Evolutionary conservation across 148 eudicot species (phyloP).

Genomic region (Diospyros lotus): DNA sequence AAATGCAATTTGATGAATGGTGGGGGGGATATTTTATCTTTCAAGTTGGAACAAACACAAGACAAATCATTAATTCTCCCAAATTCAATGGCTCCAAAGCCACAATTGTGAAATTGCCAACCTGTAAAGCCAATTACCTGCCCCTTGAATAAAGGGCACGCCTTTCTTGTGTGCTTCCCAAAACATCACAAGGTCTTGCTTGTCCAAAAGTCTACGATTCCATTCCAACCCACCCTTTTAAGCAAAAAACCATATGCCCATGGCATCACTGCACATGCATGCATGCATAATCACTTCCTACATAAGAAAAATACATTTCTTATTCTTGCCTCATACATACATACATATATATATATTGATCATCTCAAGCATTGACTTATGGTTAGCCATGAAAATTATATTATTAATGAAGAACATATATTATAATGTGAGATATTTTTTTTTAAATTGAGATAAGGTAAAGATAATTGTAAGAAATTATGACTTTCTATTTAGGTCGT

Average conservation of each 20-base stretch:
- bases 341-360: neutral
- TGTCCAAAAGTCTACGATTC: neutral
- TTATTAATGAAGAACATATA: too few species aligned
- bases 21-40: too few species aligned
- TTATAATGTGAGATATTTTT: too few species aligned
- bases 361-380: conserved; percentile 12
- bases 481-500: too few species aligned
- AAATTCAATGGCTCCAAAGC: neutral
- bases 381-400: neutral
- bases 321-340: conserved; percentile 11
- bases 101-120: neutral
- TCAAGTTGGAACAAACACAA: too few species aligned
- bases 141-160: neutral
- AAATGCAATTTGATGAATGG: too few species aligned
- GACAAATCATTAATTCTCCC: too few species aligned
- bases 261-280: conserved; percentile 18
- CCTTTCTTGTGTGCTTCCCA: neutral
- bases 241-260: conserved; percentile 19
- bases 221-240: conserved; percentile 22
- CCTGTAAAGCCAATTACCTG: conserved; percentile 3
- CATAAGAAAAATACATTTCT: conserved; percentile 6
- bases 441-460: too few species aligned
- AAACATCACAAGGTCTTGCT: neutral
- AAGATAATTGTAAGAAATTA: too few species aligned
- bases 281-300: conserved; percentile 17